Conservation (phyloP, 2,329 filamentous ascomycete genomes). For the Cyphellophora attinorum region DNA sequence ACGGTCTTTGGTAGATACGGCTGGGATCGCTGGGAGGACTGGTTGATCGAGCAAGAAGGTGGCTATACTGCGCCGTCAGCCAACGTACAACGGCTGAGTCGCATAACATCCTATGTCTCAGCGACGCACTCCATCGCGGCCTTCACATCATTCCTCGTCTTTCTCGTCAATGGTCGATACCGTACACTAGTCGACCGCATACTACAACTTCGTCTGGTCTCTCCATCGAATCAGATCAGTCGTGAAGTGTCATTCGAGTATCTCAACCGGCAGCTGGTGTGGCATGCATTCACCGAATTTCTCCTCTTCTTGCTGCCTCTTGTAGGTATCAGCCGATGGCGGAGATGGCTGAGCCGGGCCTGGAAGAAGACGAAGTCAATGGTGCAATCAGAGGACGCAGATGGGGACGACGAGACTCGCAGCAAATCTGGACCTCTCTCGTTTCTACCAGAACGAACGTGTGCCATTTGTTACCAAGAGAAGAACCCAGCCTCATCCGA, state of each 20-base stretch:
- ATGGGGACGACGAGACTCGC: slow-evolving; percentile 39
- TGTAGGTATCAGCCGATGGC: slow-evolving; percentile 90
- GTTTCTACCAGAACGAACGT: slow-evolving; percentile 86
- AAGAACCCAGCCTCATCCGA: slow-evolving; percentile 69
- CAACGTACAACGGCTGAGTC: slow-evolving; percentile 50
- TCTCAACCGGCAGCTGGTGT: slow-evolving; percentile 91
- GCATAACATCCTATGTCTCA: slow-evolving; percentile 58
- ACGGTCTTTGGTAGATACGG: slow-evolving; percentile 82
- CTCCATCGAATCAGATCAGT: slow-evolving; percentile 74
- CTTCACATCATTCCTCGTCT: slow-evolving; percentile 78
- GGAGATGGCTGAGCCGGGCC: slow-evolving; percentile 75
- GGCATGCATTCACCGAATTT: slow-evolving; percentile 99
- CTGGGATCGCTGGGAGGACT: slow-evolving; percentile 87
- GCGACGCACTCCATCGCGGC: slow-evolving; percentile 73
- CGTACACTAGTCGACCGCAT: slow-evolving; percentile 81
- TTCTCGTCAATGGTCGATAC: slow-evolving; percentile 83
- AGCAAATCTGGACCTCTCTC: slow-evolving; percentile 62
- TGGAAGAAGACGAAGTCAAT: slow-evolving; percentile 72
- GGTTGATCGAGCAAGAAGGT: slow-evolving; percentile 67
- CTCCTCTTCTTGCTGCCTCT: slow-evolving; percentile 93
- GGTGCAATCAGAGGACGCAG: slow-evolving; percentile 38
- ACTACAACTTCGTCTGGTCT: slow-evolving; percentile 72
- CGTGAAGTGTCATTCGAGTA: slow-evolving; percentile 96
- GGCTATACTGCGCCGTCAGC: slow-evolving; percentile 44
- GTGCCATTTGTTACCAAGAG: slow-evolving; percentile 93